Percentiles rank a stretch among this genome's conserved stretches.
These are phyloP conservation scores for Pseudopyricularia javanii DNA, from an alignment of 2,329 filamentous ascomycete genomes.

Conservation along the genomic window DNA sequence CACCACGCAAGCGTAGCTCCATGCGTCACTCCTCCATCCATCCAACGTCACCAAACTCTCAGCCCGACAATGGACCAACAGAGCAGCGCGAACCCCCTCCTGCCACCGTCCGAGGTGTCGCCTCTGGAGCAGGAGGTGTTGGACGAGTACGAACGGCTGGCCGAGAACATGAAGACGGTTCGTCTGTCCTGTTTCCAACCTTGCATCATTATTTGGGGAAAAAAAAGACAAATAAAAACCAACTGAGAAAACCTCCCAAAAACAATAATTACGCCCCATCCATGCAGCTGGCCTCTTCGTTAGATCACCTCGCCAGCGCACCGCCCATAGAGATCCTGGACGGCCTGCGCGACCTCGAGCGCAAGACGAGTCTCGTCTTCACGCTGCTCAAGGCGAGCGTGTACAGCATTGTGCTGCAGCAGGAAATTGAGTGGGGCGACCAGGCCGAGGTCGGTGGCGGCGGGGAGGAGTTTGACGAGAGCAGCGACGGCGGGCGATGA, in stretches of 20 bases:
- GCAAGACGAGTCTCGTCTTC: constrained; percentile 90
- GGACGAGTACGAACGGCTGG: constrained; percentile 80
- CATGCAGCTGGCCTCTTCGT: constrained; percentile 43
- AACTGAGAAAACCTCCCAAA: not conserved
- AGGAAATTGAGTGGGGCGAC: constrained; percentile 73
- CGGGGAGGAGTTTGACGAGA: not conserved
- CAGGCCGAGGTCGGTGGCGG: constrained; percentile 11
- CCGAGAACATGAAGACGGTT: constrained; percentile 87
- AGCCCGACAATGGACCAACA: constrained; percentile 11
- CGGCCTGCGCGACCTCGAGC: constrained; percentile 73
- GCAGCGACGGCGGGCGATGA: not conserved
- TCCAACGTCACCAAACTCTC: not conserved
- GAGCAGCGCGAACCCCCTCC: constrained; percentile 11
- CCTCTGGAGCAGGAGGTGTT: constrained; percentile 88
- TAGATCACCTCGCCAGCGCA: constrained; percentile 52
- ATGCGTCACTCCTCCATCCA: too few relatives aligned
- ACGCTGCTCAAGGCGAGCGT: constrained; percentile 95
- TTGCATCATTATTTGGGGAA: too few relatives aligned
- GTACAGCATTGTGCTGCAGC: constrained; percentile 96
- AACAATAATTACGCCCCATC: not conserved
- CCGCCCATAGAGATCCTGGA: constrained; percentile 78
- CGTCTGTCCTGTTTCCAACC: not conserved
- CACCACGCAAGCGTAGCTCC: too few relatives aligned
- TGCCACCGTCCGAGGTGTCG: constrained; percentile 46
- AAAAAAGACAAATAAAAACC: not conserved